phyloP scores from a whole-genome alignment of 306 rosid genomes.

The Vigna radiata region DNA sequence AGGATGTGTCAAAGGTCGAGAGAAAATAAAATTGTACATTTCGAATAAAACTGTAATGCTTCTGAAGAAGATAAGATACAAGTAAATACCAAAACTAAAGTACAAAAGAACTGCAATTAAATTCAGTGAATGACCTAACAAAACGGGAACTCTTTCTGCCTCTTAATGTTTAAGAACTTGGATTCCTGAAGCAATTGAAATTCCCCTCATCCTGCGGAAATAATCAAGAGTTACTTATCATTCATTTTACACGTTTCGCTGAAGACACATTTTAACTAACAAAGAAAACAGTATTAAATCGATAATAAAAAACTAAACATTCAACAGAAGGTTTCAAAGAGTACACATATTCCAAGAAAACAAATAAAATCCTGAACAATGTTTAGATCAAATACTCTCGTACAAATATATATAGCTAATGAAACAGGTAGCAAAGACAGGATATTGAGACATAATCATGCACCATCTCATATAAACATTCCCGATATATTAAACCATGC shows the following conservation, averaged over 20 bases:
- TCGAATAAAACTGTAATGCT: constrained; percentile 13
- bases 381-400: too few relatives aligned
- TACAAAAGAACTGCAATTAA: constrained; percentile 33
- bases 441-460: background rate
- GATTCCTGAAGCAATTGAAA: constrained; percentile 31
- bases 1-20: constrained; percentile 28
- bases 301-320: background rate
- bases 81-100: background rate
- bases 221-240: constrained; percentile 6
- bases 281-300: background rate
- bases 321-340: background rate
- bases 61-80: constrained; percentile 7
- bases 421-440: too few relatives aligned
- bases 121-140: constrained; percentile 12
- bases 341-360: constrained; percentile 10
- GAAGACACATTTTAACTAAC: background rate
- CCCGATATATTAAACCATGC: background rate
- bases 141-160: constrained; percentile 34
- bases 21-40: constrained; percentile 24
- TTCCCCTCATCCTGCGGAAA: constrained; percentile 48
- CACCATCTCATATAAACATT: background rate
- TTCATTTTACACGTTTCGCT: constrained; percentile 18
- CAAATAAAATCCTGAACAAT: too few relatives aligned
- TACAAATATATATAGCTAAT: too few relatives aligned
- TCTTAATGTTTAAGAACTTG: constrained; percentile 29